Base-by-base conservation (phyloP, 2,329 filamentous ascomycete genomes). In the Paecilomyces dactylethromorphus region DNA sequence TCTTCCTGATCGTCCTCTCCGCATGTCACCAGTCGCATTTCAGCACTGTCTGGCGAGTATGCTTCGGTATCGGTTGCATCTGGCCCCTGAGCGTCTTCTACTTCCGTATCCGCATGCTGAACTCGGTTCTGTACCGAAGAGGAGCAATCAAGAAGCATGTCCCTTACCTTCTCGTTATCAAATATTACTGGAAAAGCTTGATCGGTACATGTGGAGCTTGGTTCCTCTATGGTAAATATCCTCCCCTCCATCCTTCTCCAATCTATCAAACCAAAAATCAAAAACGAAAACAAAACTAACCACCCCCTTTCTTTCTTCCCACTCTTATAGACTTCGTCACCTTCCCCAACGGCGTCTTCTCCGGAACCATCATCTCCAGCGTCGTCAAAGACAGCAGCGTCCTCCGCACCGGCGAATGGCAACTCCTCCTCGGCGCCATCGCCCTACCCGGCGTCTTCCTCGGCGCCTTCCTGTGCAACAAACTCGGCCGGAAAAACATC, bases 41-140 rank as follows among this genome's bases (percentile, higher is more conserved):
- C 67, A 69, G 66, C 53, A 79, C 76, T 1, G 73, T 81, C 7
- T 81, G 79, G 79, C 73, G 79, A 3, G 76, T 81, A 1, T 81
- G 79, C 63, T 80, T 81, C 57, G 79, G 76, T 5, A 78, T 82
- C 51, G 79, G 79, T 22, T 76, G 77, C 39, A 63, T 81, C 50
- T 71, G 82, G 15, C 83, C 83, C 0, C 69, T 85, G 8, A 77
- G 78, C 1, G 76, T 85, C 50, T 82, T 84, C 59, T 83, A 83
- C 67, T 82, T 85, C 60, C 81, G 83, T 13, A 68, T 84, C 49
- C 81, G 75, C 61, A 80, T 81, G 75, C 70, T 81, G 54, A 84
- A 78, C 69, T 83, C 72, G 54, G 79, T 72, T 65, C 79, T 81
- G 11, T 82, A 81, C 61, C 77, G 77, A 26, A 79, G 79, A 1